Evolutionary conservation across 352 stramenopile species (phyloP).

Genomic region (Globisporangium cystogenes): DNA sequence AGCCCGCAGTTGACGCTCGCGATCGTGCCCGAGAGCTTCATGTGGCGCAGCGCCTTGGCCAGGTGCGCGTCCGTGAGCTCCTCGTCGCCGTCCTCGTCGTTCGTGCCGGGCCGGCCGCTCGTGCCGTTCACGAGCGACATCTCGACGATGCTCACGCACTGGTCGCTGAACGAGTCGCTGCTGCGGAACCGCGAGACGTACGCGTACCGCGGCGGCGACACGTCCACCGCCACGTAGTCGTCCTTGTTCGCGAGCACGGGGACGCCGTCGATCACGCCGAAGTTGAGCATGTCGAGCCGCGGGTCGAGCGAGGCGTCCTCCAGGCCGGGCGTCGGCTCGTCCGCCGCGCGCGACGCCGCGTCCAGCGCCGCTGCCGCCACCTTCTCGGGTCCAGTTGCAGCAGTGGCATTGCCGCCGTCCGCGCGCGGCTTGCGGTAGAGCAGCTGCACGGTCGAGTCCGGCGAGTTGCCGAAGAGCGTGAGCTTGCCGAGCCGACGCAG

Average conservation of each 20-base stretch:
- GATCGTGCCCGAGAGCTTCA: conserved; percentile 53
- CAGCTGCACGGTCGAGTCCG: conserved; percentile 72
- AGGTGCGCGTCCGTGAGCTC: conserved; percentile 19
- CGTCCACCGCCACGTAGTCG: conserved; percentile 64
- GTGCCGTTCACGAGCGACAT: conserved; percentile 54
- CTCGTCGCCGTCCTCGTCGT: conserved; percentile 24
- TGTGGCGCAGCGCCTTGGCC: conserved; percentile 34
- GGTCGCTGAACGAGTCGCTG: conserved; percentile 77
- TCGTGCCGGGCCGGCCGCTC: background rate
- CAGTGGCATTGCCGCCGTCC: conserved; percentile 2
- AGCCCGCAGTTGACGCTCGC: conserved; percentile 75
- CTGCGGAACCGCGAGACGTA: conserved; percentile 76
- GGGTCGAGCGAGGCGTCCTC: conserved; percentile 7
- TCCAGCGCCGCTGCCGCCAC: conserved; percentile 10
- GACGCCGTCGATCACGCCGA: conserved; percentile 60
- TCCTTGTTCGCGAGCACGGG: conserved; percentile 52
- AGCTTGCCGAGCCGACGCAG: conserved; percentile 62
- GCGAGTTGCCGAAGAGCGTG: conserved; percentile 80
- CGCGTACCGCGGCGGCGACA: conserved; percentile 75
- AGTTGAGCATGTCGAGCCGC: conserved; percentile 48
- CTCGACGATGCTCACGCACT: conserved; percentile 80
- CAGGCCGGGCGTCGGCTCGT: background rate
- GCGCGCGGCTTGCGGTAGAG: conserved; percentile 46
- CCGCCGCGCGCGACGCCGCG: conserved; percentile 7
- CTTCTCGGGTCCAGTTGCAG: background rate